Evolutionary conservation across 495 filamentous ascomycete species (phyloP), one percentile per base, ranked within the genome.

Genomic region (Glonium stellatum): DNA sequence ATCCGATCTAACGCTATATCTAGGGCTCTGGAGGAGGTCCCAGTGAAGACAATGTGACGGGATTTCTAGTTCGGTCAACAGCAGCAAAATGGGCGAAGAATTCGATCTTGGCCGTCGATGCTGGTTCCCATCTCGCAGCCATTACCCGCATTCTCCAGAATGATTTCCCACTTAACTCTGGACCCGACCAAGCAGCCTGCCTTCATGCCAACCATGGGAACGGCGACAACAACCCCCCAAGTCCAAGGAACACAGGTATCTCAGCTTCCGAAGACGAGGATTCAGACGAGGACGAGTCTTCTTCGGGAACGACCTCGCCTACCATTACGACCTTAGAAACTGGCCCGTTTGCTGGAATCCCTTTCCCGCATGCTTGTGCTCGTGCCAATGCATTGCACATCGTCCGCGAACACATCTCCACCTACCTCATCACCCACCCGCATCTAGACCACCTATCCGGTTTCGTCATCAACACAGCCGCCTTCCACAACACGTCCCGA

Each of bases 381-480:
- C 75, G 82, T 18, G 86, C 87, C 46, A 97, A 96, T 71, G 95
- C 89, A 8, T 80, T 83, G 4, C 78, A 95, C 67, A 77, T 97
- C 34, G 82, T 89, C 36, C 80, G 84, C 49, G 80, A 86, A 54
- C 78, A 96, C 34, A 83, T 98, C 41, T 89, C 90, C 22, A 86
- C 91, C 0, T 91, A 89, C 63, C 79, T 97, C 27, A 90, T 98
- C 59, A 97, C 92, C 0, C 92, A 98, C 72, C 84, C 92, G 2
- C 93, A 98, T 74, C 78, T 98, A 1, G 93, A 98, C 66, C 93
- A 98, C 71, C 81, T 98, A 19, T 83, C 88, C 25, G 93, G 88
- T 23, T 86, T 97, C 61, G 89, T 90, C 22, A 87, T 97, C 67
- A 97, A 96, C 72, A 95, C 92, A 0, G 91, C 92, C 23, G 82